Conservation (phyloP, 2,329 filamentous ascomycete genomes). For the Calonectria crousiana region DNA sequence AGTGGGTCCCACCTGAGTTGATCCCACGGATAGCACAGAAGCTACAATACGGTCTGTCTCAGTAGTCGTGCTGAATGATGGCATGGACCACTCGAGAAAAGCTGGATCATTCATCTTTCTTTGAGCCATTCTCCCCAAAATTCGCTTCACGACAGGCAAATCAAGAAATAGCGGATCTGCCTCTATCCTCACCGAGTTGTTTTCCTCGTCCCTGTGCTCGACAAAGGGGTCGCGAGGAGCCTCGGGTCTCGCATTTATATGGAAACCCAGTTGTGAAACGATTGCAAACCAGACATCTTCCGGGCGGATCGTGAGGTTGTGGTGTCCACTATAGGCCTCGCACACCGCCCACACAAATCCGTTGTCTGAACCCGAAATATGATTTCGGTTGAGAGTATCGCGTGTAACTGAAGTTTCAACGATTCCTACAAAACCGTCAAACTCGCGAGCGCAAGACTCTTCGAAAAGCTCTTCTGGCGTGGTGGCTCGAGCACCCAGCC, state of each 20-base stretch:
- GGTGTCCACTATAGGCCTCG: slow-evolving; percentile 56
- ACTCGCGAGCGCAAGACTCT: neutral
- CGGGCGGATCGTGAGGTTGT: slow-evolving; percentile 60
- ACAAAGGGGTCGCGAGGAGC: slow-evolving; percentile 57
- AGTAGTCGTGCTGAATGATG: slow-evolving; percentile 64
- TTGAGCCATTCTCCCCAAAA: slow-evolving; percentile 46
- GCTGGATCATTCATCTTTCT: slow-evolving; percentile 54
- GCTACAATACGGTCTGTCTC: slow-evolving; percentile 56
- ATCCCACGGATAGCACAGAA: slow-evolving; percentile 63
- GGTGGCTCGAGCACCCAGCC: neutral
- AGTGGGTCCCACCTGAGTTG: slow-evolving; percentile 59
- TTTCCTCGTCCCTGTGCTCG: slow-evolving; percentile 49
- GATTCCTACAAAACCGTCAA: neutral
- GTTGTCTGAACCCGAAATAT: slow-evolving; percentile 40
- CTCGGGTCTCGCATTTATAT: slow-evolving; percentile 60
- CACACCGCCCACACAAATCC: slow-evolving; percentile 53
- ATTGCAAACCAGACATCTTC: slow-evolving; percentile 68
- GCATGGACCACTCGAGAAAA: slow-evolving; percentile 62
- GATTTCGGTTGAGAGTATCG: neutral
- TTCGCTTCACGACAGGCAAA: neutral
- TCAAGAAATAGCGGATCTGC: neutral
- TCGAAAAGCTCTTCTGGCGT: neutral
- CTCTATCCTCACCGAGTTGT: slow-evolving; percentile 14
- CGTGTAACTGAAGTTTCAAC: neutral
- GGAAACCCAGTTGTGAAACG: slow-evolving; percentile 59